phyloP scores from a whole-genome alignment of 108 stramenopile genomes.

The Nannochloropsis salina region DNA sequence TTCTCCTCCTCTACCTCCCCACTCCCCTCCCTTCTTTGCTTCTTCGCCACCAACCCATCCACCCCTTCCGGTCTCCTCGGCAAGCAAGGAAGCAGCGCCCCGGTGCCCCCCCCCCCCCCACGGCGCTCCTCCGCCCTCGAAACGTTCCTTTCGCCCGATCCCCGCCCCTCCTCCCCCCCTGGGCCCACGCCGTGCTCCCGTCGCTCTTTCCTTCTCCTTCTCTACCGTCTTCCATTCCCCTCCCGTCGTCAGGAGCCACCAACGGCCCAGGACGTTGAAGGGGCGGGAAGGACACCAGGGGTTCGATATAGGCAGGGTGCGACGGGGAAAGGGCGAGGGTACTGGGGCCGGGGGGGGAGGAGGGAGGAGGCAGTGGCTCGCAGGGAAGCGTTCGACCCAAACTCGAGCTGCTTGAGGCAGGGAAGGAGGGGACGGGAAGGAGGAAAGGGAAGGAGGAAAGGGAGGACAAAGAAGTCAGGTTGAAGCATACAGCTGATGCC shows the following conservation, averaged over 20 bases:
- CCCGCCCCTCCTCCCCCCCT: too few relatives aligned
- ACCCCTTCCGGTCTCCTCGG: too few relatives aligned
- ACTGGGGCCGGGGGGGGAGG: neutral
- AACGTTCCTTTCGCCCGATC: too few relatives aligned
- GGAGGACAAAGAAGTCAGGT: neutral
- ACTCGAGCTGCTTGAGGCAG: neutral
- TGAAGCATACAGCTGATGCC: neutral
- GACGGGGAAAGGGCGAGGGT: neutral
- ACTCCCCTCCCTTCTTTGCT: too few relatives aligned
- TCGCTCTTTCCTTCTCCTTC: constrained; percentile 19
- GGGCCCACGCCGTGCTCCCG: too few relatives aligned
- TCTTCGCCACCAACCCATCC: too few relatives aligned
- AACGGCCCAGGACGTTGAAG: constrained; percentile 12
- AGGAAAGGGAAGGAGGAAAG: neutral
- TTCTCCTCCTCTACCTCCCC: neutral
- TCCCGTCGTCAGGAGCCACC: neutral
- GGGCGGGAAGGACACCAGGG: neutral
- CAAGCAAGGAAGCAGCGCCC: too few relatives aligned
- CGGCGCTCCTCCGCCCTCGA: too few relatives aligned
- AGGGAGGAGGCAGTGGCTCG: constrained; percentile 6
- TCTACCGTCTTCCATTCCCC: neutral
- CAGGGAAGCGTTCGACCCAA: neutral
- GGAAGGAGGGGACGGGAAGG: neutral
- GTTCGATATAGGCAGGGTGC: too few relatives aligned
- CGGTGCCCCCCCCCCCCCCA: too few relatives aligned